These are phyloP conservation scores for Talaromyces nanjingensis DNA, from an alignment of 495 filamentous ascomycete species.

Conservation along the genomic window DNA sequence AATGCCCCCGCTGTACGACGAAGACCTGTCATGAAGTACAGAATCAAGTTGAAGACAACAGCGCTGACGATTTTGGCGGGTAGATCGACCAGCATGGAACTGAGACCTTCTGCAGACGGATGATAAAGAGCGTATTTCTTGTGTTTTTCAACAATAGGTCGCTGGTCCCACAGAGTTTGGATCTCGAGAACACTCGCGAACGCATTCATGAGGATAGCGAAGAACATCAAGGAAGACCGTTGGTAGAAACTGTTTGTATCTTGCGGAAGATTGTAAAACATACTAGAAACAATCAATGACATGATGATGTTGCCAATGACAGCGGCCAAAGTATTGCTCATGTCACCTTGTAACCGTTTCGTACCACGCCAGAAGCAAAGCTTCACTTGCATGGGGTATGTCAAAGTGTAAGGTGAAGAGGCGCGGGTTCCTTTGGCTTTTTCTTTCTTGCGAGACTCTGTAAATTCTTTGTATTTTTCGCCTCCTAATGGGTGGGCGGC, in stretches of 20 bases:
- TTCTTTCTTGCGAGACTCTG: constrained; percentile 36
- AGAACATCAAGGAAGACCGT: constrained; percentile 83
- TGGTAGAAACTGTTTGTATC: constrained; percentile 71
- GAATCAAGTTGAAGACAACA: constrained; percentile 48
- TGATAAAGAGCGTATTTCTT: constrained; percentile 61
- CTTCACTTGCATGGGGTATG: constrained; percentile 37
- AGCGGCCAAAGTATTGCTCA: constrained; percentile 62
- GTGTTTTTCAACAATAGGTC: constrained; percentile 65
- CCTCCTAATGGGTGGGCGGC: constrained; percentile 33
- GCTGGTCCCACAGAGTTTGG: constrained; percentile 52
- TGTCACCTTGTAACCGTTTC: constrained; percentile 62
- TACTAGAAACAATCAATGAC: constrained; percentile 77
- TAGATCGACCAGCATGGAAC: constrained; percentile 56
- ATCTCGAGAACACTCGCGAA: constrained; percentile 79
- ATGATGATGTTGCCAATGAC: constrained; percentile 77
- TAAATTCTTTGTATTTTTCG: constrained; percentile 30
- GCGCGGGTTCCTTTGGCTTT: constrained; percentile 34
- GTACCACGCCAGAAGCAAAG: constrained; percentile 48
- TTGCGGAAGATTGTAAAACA: constrained; percentile 72
- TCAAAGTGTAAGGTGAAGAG: constrained; percentile 41
- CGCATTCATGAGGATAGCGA: constrained; percentile 84
- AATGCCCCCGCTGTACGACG: constrained; percentile 43
- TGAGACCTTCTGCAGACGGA: constrained; percentile 55
- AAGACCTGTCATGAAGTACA: constrained; percentile 58
- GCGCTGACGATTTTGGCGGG: constrained; percentile 48